A percentile compares a stretch with the other conserved stretches of the same genome.
These are phyloP conservation scores for Acanthamoeba triangularis DNA, from an alignment of 208 protist species.

Conservation along the genomic window DNA sequence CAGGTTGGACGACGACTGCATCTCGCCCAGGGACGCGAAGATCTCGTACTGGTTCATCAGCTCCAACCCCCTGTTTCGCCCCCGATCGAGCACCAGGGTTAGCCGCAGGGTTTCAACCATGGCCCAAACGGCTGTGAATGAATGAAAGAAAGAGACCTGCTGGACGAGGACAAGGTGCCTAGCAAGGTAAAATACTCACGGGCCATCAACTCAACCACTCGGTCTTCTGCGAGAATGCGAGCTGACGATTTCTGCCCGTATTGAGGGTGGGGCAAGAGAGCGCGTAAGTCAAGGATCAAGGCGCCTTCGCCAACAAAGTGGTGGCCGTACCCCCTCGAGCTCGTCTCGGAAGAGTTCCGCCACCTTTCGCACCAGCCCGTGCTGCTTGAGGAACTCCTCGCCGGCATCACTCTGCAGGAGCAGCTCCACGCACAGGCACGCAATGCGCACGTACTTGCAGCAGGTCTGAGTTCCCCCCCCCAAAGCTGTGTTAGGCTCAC, in stretches of 20 bases:
- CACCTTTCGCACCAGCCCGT: slow-evolving; percentile 77
- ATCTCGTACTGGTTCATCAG: slow-evolving; percentile 42
- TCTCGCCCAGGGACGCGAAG: slow-evolving; percentile 21
- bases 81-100: neutral
- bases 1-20: slow-evolving; percentile 7
- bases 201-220: slow-evolving; percentile 80
- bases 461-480: neutral
- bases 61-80: neutral
- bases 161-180: slow-evolving; percentile 68
- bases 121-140: neutral
- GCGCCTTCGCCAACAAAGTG: neutral
- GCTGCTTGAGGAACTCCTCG: slow-evolving; percentile 77
- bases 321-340: neutral
- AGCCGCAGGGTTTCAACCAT: neutral
- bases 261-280: neutral
- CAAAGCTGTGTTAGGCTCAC: neutral
- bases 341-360: slow-evolving; percentile 75
- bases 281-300: neutral
- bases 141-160: neutral
- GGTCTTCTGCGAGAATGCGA: slow-evolving; percentile 48
- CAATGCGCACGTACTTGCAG: slow-evolving; percentile 79
- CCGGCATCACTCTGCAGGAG: slow-evolving; percentile 77
- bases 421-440: slow-evolving; percentile 74
- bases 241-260: neutral
- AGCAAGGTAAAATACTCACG: slow-evolving; percentile 84